These are phyloP conservation scores for Hawksworthiomyces lignivorus DNA, from an alignment of 2,329 filamentous ascomycete species.

Conservation along the genomic window DNA sequence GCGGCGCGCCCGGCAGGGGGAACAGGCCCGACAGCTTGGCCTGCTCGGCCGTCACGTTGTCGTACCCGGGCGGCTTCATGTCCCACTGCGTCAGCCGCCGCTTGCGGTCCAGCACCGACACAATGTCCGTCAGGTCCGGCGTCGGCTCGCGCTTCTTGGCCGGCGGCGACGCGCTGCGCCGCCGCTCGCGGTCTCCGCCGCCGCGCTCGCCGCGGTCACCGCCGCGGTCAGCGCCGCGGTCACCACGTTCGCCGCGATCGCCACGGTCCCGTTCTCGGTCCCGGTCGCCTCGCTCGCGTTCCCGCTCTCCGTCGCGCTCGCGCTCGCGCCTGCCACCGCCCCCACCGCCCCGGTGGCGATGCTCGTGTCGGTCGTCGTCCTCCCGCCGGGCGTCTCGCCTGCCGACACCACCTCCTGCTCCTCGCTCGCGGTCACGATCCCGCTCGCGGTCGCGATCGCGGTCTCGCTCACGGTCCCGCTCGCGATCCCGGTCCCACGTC, in stretches of 20 bases:
- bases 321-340: constrained; percentile 51
- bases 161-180: constrained; percentile 70
- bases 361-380: constrained; percentile 52
- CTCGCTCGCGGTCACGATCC: constrained; percentile 21
- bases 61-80: constrained; percentile 96
- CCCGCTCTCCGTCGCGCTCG: constrained; percentile 59
- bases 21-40: constrained; percentile 99
- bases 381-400: constrained; percentile 57
- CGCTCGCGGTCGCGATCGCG: constrained; percentile 39
- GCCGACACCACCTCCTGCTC: constrained; percentile 27
- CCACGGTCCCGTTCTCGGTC: no score
- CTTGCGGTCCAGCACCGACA: constrained; percentile 78
- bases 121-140: constrained; percentile 81
- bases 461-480: constrained; percentile 49
- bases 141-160: constrained; percentile 92
- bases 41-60: constrained; percentile 96
- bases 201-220: constrained; percentile 30
- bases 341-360: constrained; percentile 46
- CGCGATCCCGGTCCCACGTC: constrained; percentile 29
- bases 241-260: no score
- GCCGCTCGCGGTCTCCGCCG: constrained; percentile 51
- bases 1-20: constrained; percentile 86
- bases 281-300: constrained; percentile 46
- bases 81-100: constrained; percentile 97
- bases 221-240: constrained; percentile 38